Conservation (phyloP, 768 basidiomycete genomes). For the Tulasnella sp. region DNA sequence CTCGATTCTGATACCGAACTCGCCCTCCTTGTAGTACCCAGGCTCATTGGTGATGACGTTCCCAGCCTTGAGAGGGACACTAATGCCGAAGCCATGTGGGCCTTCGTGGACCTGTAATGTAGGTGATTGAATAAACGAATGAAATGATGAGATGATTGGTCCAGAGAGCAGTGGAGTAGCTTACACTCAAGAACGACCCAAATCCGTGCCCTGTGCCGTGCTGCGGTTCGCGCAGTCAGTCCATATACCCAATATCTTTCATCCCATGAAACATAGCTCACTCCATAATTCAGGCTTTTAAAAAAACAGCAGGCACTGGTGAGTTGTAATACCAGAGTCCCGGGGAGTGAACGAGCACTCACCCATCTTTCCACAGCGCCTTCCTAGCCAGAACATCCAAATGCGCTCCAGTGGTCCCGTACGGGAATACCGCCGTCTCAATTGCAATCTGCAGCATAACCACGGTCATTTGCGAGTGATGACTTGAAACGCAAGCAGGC, state of each 20-base stretch:
- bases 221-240: constrained; percentile 26
- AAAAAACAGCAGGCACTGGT: too few relatives aligned
- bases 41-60: constrained; percentile 93
- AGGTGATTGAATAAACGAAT: not conserved
- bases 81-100: constrained; percentile 62
- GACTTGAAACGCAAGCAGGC: constrained; percentile 14
- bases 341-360: not conserved
- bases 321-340: too few relatives aligned
- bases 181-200: constrained; percentile 57
- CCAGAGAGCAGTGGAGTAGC: not conserved
- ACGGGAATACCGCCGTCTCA: constrained; percentile 80
- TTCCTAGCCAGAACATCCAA: constrained; percentile 84
- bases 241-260: not conserved
- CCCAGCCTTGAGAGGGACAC: constrained; percentile 63
- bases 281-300: constrained; percentile 29
- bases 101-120: constrained; percentile 54
- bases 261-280: not conserved
- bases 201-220: constrained; percentile 91
- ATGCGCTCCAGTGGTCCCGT: constrained; percentile 72
- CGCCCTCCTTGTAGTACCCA: constrained; percentile 71
- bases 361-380: constrained; percentile 75
- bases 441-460: constrained; percentile 52
- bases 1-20: constrained; percentile 89
- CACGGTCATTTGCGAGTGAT: constrained; percentile 17
- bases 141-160: too few relatives aligned